Evolutionary conservation across 108 stramenopile genomes (phyloP).

Genomic region (Cyclotella sp.): DNA sequence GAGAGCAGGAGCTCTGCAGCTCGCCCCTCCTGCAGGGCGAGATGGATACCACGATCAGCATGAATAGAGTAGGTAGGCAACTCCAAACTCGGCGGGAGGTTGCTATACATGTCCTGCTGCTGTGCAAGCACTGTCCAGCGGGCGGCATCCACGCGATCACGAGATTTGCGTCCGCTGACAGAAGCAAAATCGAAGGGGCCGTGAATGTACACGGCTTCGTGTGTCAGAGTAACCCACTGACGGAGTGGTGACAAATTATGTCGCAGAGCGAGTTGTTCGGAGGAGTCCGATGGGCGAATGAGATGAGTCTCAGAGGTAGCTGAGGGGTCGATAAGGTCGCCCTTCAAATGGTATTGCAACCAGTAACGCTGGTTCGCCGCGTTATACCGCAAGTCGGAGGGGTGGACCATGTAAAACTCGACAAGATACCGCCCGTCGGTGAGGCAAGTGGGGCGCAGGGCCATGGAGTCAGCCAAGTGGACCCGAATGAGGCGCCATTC

Average conservation of each 20-base stretch:
- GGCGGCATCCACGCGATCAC: constrained; percentile 2
- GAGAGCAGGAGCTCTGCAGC: not conserved
- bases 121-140: not conserved
- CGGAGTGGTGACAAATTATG: not conserved
- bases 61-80: constrained; percentile 12
- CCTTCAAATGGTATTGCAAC: too few relatives aligned
- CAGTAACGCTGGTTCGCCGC: too few relatives aligned
- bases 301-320: not conserved
- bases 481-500: constrained; percentile 11
- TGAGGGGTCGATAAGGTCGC: not conserved
- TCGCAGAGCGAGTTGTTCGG: not conserved
- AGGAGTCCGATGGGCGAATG: constrained; percentile 10
- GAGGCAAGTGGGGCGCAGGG: not conserved
- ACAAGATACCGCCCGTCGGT: not conserved
- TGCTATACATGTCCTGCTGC: not conserved
- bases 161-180: constrained; percentile 3
- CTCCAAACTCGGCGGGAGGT: not conserved
- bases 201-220: constrained; percentile 4
- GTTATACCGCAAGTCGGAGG: too few relatives aligned
- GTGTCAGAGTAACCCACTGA: not conserved
- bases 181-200: constrained; percentile 22
- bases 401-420: constrained; percentile 8
- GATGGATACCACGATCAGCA: constrained; percentile 5
- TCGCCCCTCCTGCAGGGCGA: not conserved
- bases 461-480: too few relatives aligned